A percentile compares a stretch with the other conserved stretches of the same genome.
These are phyloP conservation scores for Russula sp. DNA, from an alignment of 768 basidiomycete genomes.

Conservation along the genomic window DNA sequence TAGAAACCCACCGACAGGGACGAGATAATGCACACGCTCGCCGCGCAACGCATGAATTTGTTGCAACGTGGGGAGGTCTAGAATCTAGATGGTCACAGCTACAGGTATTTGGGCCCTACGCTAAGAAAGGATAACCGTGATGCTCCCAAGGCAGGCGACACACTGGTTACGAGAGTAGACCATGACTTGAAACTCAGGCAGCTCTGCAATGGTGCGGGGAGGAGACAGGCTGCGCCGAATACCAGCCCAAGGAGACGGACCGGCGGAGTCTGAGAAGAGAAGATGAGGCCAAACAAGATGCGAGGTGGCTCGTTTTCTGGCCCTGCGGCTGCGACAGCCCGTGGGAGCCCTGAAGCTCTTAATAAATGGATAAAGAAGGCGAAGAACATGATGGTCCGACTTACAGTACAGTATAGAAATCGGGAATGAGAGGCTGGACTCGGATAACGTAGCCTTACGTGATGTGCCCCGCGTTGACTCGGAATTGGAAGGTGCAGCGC, in stretches of 20 bases:
- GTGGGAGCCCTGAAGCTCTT: conserved; percentile 30
- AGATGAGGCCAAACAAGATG: conserved; percentile 40
- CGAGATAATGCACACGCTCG: conserved; percentile 31
- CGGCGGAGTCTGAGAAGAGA: conserved; percentile 31
- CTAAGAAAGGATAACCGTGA: too few species aligned
- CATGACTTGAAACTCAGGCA: conserved; percentile 38
- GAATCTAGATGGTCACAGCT: conserved; percentile 37
- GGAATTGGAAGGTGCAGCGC: background rate
- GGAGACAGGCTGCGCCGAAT: conserved; percentile 31
- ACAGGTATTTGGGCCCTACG: background rate
- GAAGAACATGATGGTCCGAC: conserved; percentile 6
- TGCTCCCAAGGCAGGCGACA: conserved; percentile 8
- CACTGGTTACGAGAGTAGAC: conserved; percentile 42
- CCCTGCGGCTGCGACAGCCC: background rate
- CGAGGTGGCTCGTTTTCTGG: conserved; percentile 25
- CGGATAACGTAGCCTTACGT: background rate
- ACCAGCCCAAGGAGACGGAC: conserved; percentile 30
- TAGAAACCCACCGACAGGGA: conserved; percentile 34
- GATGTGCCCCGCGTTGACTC: background rate
- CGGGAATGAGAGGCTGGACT: background rate
- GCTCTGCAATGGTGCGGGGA: conserved; percentile 35
- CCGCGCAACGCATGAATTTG: conserved; percentile 26
- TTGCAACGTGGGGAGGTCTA: conserved; percentile 35
- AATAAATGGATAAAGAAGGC: background rate
- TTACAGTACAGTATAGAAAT: conserved; percentile 32